Evolutionary conservation across 108 stramenopile genomes (phyloP), one percentile per base, ranked within the genome.

Genomic region (Seminavis robusta): DNA sequence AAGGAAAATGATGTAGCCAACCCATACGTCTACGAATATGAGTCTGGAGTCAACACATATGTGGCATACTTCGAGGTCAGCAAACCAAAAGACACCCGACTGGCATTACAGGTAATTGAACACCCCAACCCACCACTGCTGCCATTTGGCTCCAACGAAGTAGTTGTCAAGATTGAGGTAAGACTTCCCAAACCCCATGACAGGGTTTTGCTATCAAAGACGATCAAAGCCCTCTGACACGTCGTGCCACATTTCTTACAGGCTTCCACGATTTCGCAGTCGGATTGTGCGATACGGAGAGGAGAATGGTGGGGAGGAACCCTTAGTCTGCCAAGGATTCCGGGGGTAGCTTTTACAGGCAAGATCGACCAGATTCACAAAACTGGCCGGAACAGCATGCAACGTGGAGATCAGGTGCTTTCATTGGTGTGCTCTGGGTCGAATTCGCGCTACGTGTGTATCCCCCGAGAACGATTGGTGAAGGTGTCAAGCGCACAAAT

Each of bases 391-490:
- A 23, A 37, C 21, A 32, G 41, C 13, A 47, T 74, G 23, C 44
- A 67, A 11, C 36, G 37, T 3, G 85, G 85, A 9, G 83, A 91
- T 47, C 50, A 67, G 8, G 85, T 91, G 21, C 55, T 84, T 9
- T 62, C 81, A 28, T 40, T 65, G 25, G 48, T 65, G 0, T 46
- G 11, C 2, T 47, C 45, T 10, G 89, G 89, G 15, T 82, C 73
- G 0, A 91, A 87, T 55, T 73, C 89, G 38, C 60, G 83, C 19
- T 86, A 73, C 56, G 57, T 65, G 19, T 68, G 65, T 25, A 34
- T 80, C 19, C 52, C 58, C 11, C 74, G 54, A 24, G 67, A 60
- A 15, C 53, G 67, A 5, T 43, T 91, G 16, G 44, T 83, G 49
- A 82, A 85, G 33, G 74, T 87, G 39, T 69, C 85, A 6, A 29